Evolutionary conservation across 306 rosid genomes (phyloP).

Genomic region (Vigna unguiculata): DNA sequence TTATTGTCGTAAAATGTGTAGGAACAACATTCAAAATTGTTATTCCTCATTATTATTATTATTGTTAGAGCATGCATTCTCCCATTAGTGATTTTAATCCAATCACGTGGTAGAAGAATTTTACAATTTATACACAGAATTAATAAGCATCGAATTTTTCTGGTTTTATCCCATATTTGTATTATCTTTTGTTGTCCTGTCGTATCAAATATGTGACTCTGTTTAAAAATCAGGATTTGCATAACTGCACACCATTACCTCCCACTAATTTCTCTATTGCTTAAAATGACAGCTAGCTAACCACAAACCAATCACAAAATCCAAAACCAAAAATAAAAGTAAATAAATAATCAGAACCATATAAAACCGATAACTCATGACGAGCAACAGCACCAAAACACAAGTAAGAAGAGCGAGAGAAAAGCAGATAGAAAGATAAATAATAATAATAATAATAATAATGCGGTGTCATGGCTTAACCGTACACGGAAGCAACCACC

Average conservation of each 20-base stretch:
- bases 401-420: background rate
- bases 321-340: background rate
- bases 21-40: too few relatives aligned
- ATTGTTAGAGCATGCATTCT: too few relatives aligned
- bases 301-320: background rate
- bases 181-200: too few relatives aligned
- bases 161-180: too few relatives aligned
- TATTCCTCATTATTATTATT: too few relatives aligned
- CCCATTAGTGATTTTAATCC: too few relatives aligned
- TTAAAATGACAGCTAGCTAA: background rate
- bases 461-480: slow-evolving; percentile 27
- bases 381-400: background rate
- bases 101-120: too few relatives aligned
- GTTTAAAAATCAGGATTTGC: background rate
- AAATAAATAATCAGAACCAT: background rate
- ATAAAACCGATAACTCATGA: background rate
- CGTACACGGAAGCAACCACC: slow-evolving; percentile 55
- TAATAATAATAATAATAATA: background rate
- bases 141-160: too few relatives aligned
- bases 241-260: background rate
- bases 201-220: too few relatives aligned
- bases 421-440: background rate
- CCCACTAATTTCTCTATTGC: background rate
- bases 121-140: too few relatives aligned
- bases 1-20: too few relatives aligned